These are phyloP conservation scores for Bacterosira constricta DNA, from an alignment of 108 stramenopile genomes.

Conservation along the genomic window DNA sequence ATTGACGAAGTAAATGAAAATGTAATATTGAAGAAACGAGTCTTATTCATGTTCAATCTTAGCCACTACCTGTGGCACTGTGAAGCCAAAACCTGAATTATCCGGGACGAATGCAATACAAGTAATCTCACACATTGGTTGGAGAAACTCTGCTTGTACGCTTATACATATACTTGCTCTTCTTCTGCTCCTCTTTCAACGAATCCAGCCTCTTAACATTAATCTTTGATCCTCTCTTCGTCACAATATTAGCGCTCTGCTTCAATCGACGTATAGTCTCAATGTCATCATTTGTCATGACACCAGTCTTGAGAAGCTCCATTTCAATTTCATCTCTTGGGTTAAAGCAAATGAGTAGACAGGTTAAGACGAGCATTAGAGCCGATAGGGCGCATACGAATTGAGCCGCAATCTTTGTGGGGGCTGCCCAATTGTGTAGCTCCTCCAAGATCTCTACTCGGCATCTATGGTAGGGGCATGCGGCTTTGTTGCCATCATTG, in stretches of 20 bases:
- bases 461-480: slow-evolving; percentile 48
- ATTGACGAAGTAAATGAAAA: too few species aligned
- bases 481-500: background rate
- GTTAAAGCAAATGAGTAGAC: slow-evolving; percentile 50
- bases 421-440: slow-evolving; percentile 13
- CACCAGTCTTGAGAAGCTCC: slow-evolving; percentile 42
- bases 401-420: slow-evolving; percentile 11
- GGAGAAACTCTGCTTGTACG: slow-evolving; percentile 26
- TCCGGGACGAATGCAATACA: too few species aligned
- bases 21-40: too few species aligned
- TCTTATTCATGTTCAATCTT: too few species aligned
- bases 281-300: slow-evolving; percentile 37
- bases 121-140: too few species aligned
- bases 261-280: slow-evolving; percentile 29
- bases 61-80: too few species aligned
- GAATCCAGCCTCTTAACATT: background rate
- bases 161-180: background rate
- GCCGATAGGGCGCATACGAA: slow-evolving; percentile 19
- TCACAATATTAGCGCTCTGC: slow-evolving; percentile 7
- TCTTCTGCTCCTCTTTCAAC: slow-evolving; percentile 1
- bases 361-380: slow-evolving; percentile 40
- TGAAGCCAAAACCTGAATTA: too few species aligned
- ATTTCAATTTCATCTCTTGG: slow-evolving; percentile 50
- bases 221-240: slow-evolving; percentile 2
- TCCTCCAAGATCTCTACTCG: slow-evolving; percentile 24